Percentiles rank a stretch among this genome's conserved stretches.
phyloP scores from a whole-genome alignment of 139 green algal genomes.

The Tetraselmis chui region DNA sequence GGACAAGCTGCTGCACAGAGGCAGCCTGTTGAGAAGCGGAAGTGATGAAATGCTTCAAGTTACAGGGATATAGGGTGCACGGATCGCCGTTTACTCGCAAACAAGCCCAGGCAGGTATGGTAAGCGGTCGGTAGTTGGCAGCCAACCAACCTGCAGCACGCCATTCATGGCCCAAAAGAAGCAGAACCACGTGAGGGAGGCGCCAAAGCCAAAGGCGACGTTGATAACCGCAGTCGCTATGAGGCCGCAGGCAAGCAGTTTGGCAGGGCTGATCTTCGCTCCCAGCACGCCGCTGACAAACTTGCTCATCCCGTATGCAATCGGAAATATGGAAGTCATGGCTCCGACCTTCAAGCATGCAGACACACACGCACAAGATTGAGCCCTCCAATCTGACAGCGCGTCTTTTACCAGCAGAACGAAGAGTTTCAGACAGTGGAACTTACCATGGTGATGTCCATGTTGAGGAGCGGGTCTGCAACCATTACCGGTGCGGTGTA shows the following conservation, averaged over 20 bases:
- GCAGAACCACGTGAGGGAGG: constrained; percentile 73
- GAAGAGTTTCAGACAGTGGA: too few relatives aligned
- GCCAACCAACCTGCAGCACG: constrained; percentile 64
- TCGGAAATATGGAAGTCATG: constrained; percentile 90
- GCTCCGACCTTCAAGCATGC: constrained; percentile 58
- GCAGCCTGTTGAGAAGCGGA: not conserved
- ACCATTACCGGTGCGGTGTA: constrained; percentile 92
- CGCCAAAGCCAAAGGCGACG: constrained; percentile 80
- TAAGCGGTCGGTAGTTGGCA: not conserved
- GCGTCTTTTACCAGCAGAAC: too few relatives aligned
- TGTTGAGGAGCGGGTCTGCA: constrained; percentile 58
- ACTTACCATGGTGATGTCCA: constrained; percentile 66
- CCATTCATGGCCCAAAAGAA: constrained; percentile 85
- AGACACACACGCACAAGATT: too few relatives aligned
- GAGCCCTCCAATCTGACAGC: too few relatives aligned
- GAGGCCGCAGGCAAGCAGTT: constrained; percentile 84
- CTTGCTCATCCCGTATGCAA: constrained; percentile 81
- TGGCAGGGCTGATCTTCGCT: constrained; percentile 60
- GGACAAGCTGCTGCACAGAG: not conserved
- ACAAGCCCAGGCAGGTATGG: too few relatives aligned
- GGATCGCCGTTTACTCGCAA: too few relatives aligned
- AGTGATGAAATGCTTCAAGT: not conserved
- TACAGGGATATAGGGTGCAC: too few relatives aligned
- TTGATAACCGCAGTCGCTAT: constrained; percentile 82
- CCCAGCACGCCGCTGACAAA: constrained; percentile 87